Evolutionary conservation across 2,329 filamentous ascomycete species (phyloP).

Genomic region (Periconia sp.): DNA sequence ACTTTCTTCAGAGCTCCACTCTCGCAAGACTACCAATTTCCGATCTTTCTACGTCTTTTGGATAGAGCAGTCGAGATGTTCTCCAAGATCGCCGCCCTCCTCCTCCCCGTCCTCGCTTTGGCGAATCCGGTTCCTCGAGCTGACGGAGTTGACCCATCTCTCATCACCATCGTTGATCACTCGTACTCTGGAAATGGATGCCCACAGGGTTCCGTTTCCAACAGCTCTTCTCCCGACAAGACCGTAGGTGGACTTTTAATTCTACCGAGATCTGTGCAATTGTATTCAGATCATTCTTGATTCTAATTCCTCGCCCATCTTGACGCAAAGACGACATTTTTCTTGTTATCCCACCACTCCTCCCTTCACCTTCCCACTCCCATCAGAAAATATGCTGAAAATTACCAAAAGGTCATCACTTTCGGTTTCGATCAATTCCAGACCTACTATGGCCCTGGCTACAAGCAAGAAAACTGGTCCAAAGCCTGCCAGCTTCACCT

Average conservation of each 20-base stretch:
- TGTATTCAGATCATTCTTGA: too few species aligned
- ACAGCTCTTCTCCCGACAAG: constrained; percentile 33
- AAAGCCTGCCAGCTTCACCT: constrained; percentile 43
- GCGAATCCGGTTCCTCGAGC: constrained; percentile 27
- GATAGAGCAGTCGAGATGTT: constrained; percentile 24
- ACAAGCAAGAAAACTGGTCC: constrained; percentile 29
- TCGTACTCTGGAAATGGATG: constrained; percentile 39
- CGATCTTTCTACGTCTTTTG: not conserved
- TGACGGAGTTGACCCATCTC: constrained; percentile 19
- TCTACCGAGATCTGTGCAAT: too few species aligned
- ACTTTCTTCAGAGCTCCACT: constrained; percentile 8
- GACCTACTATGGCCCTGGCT: constrained; percentile 37
- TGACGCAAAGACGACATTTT: not conserved
- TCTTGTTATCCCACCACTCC: not conserved
- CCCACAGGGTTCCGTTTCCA: constrained; percentile 38
- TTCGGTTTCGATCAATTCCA: constrained; percentile 39
- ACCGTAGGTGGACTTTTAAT: constrained; percentile 21
- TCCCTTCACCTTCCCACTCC: not conserved
- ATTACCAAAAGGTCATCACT: constrained; percentile 28
- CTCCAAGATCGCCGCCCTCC: constrained; percentile 29
- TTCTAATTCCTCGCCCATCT: not conserved
- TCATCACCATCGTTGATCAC: constrained; percentile 33
- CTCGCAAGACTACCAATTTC: not conserved
- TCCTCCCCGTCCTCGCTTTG: constrained; percentile 31
- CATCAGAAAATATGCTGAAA: constrained; percentile 4